These are phyloP conservation scores for Acanthamoeba royreba DNA, from an alignment of 208 protist species.

Conservation along the genomic window DNA sequence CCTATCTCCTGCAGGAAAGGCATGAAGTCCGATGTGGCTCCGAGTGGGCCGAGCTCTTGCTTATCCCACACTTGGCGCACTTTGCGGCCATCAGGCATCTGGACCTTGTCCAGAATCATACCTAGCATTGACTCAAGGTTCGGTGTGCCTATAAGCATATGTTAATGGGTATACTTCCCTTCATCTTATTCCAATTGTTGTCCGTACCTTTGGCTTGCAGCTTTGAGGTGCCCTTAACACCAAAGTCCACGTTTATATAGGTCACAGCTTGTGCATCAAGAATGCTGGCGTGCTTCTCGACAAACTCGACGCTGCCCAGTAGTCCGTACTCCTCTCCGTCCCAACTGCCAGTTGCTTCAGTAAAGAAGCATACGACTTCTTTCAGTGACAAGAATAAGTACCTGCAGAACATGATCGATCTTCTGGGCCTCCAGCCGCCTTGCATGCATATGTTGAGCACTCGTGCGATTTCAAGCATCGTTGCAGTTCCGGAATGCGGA, in stretches of 20 bases:
- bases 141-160: background rate
- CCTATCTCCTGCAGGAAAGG: conserved; percentile 20
- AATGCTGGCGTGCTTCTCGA: background rate
- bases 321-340: conserved; percentile 54
- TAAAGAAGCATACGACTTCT: background rate
- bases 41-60: background rate
- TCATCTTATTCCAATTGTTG: background rate
- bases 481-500: conserved; percentile 15
- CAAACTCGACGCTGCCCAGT: conserved; percentile 34
- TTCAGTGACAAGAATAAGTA: background rate
- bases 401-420: conserved; percentile 31
- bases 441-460: background rate
- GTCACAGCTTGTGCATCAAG: background rate
- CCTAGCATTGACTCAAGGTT: background rate
- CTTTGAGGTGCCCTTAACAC: background rate
- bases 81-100: background rate
- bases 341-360: background rate
- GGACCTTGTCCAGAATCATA: background rate
- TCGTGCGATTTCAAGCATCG: conserved; percentile 33
- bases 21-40: conserved; percentile 18
- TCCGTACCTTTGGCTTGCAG: background rate
- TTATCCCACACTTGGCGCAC: background rate
- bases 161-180: background rate
- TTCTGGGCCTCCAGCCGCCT: conserved; percentile 47
- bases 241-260: conserved; percentile 49